phyloP scores from a whole-genome alignment of 805 yeast genomes.

The Scheffersomyces ergatensis region DNA sequence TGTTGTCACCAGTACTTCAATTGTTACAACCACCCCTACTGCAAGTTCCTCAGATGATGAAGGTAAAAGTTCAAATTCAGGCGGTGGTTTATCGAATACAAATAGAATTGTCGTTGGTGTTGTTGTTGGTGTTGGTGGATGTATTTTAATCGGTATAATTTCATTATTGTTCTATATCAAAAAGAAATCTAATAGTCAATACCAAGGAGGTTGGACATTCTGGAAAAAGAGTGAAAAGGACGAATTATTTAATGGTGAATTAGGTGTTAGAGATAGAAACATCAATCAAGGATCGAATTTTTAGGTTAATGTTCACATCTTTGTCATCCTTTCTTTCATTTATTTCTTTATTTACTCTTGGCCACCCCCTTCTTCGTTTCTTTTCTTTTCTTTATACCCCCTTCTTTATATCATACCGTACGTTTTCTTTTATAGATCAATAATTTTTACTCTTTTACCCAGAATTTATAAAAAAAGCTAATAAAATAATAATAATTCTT shows the following conservation, averaged over 20 bases:
- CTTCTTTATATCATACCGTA: too few relatives aligned
- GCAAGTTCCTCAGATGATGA: conserved; percentile 16
- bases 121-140: conserved; percentile 46
- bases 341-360: neutral
- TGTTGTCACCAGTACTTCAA: conserved; percentile 38
- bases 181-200: conserved; percentile 28
- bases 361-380: neutral
- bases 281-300: conserved; percentile 47
- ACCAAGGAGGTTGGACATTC: conserved; percentile 44
- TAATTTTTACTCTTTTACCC: too few relatives aligned
- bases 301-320: conserved; percentile 8
- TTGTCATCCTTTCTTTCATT: neutral
- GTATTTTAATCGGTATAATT: conserved; percentile 33
- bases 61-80: conserved; percentile 8
- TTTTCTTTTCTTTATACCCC: neutral
- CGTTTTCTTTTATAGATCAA: too few relatives aligned
- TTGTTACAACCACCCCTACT: conserved; percentile 19
- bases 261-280: conserved; percentile 47
- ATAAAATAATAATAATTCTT: too few relatives aligned
- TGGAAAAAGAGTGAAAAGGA: conserved; percentile 47
- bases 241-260: conserved; percentile 43
- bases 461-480: too few relatives aligned
- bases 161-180: conserved; percentile 33
- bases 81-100: conserved; percentile 40
- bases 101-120: conserved; percentile 46